Evolutionary conservation across 2,329 filamentous ascomycete species (phyloP), one percentile per base, ranked within the genome.

Genomic region (Colletotrichum limetticola): DNA sequence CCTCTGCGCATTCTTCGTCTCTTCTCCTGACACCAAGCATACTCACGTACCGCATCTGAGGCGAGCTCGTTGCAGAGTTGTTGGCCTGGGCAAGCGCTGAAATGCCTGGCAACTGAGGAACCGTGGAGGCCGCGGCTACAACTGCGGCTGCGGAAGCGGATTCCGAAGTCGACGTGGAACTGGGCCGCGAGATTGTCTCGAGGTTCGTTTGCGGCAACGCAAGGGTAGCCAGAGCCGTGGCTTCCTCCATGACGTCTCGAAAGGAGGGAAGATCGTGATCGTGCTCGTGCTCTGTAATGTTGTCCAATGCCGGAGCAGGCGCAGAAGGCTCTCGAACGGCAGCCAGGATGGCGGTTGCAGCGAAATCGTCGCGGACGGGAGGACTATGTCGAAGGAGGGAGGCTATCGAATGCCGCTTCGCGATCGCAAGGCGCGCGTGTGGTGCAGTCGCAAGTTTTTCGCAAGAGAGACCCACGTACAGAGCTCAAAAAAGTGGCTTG

Each of bases 141-240:
- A 85, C 85, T 22, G 82, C 70, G 8, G 85, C 85, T 22, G 82
- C 70, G 5, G 70, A 70, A 30, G 60, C 60, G 4, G 60, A 63
- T 52, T 63, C 60, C 26, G 60, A 63, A 5, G 86, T 85, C 4
- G 88, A 87, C 3, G 85, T 85, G 37, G 87, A 87, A 76, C 83
- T 85, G 26, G 86, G 86, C 75, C 85, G 83, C 35, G 88, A 87
- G 71, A 87, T 85, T 22, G 85, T 82, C 74, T 90, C 74, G 35
- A 73, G 66, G 59, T 42, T 68, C 11, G 80, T 79, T 46, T 83
- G 81, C 49, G 81, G 75, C 69, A 60, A 62, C 60, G 66, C 46
- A n/a, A 71, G 58, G 65, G 49, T 58, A 52, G 69, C 59, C 26
- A 71, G 69, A 32, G 69, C 69, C 32, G 69, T 63, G 52, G 81